These are phyloP conservation scores for Fraxinus albicans DNA, from an alignment of 305 asterid genomes.

Conservation along the genomic window DNA sequence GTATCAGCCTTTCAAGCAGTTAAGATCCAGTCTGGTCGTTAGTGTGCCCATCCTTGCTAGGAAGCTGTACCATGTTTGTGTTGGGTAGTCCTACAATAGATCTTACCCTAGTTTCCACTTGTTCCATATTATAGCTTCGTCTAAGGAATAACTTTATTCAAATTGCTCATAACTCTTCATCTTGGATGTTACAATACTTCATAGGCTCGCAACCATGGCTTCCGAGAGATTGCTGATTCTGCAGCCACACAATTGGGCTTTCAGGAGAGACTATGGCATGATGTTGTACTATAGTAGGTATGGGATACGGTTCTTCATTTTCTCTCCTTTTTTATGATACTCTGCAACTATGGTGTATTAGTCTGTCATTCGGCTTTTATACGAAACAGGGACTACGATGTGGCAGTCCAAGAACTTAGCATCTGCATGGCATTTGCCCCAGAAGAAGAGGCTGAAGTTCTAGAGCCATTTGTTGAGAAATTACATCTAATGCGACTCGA, in stretches of 20 bases:
- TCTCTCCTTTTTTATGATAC: not conserved
- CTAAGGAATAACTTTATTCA: not conserved
- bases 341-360: not conserved
- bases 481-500: constrained; percentile 62
- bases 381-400: constrained; percentile 60
- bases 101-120: not conserved
- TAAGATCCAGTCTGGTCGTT: not conserved
- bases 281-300: constrained; percentile 84
- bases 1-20: not conserved
- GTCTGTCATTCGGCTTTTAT: not conserved
- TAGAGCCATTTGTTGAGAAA: constrained; percentile 82
- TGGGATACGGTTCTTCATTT: not conserved
- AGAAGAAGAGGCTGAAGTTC: constrained; percentile 68
- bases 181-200: constrained; percentile 30
- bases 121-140: not conserved
- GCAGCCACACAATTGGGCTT: constrained; percentile 90
- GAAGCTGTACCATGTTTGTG: not conserved
- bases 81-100: not conserved
- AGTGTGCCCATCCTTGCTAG: not conserved
- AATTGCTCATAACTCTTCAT: constrained; percentile 20
- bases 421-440: constrained; percentile 97
- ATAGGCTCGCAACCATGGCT: constrained; percentile 91
- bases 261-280: constrained; percentile 91
- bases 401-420: constrained; percentile 94
- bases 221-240: constrained; percentile 80